phyloP scores from a whole-genome alignment of 257 asterid species.

The Jacaranda mimosifolia region DNA sequence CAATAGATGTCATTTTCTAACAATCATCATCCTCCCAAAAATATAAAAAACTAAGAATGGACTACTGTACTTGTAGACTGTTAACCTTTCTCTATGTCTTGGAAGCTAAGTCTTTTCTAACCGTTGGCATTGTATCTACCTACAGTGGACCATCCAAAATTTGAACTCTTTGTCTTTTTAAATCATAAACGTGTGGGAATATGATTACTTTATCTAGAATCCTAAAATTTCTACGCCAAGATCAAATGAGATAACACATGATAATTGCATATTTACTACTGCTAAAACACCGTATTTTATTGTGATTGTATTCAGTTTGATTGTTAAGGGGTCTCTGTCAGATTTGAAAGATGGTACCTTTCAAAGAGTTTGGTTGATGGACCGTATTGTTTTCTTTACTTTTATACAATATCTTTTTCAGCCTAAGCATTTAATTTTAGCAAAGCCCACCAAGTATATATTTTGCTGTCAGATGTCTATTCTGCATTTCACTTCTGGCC shows the following conservation, averaged over 20 bases:
- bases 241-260: no score
- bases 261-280: slow-evolving; percentile 34
- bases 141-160: slow-evolving; percentile 33
- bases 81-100: slow-evolving; percentile 51
- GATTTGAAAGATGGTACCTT: slow-evolving; percentile 56
- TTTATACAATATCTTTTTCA: slow-evolving; percentile 8
- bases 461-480: slow-evolving; percentile 46
- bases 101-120: slow-evolving; percentile 70
- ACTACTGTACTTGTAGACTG: slow-evolving; percentile 28
- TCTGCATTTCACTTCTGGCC: slow-evolving; percentile 33
- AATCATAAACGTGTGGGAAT: slow-evolving; percentile 22
- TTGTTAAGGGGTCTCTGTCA: slow-evolving; percentile 67
- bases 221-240: slow-evolving; percentile 19
- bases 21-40: slow-evolving; percentile 25
- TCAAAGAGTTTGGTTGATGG: slow-evolving; percentile 58
- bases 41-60: not conserved
- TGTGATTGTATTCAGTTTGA: slow-evolving; percentile 34
- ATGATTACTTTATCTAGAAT: slow-evolving; percentile 28
- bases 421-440: slow-evolving; percentile 34
- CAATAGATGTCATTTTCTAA: slow-evolving; percentile 39
- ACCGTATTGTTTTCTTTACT: slow-evolving; percentile 20
- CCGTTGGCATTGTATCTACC: slow-evolving; percentile 57
- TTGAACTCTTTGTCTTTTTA: slow-evolving; percentile 41
- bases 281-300: slow-evolving; percentile 26
- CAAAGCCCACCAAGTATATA: slow-evolving; percentile 36